Evolutionary conservation across 2,329 filamentous ascomycete species (phyloP), one percentile per base, ranked within the genome.

Genomic region (Fusarium sacchari): DNA sequence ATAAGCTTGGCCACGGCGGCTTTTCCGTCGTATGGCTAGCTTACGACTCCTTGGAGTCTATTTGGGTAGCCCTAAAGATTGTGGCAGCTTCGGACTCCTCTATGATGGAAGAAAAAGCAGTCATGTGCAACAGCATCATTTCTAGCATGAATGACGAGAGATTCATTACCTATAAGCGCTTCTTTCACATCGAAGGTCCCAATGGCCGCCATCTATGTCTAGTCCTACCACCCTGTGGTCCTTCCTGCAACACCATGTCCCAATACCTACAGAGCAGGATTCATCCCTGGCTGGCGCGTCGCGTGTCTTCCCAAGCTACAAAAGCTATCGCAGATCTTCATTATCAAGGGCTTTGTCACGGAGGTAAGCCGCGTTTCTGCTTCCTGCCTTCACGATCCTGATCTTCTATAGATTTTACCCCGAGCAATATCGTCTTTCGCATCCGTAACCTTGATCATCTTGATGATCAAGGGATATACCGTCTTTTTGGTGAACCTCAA

Each of bases 131-230:
- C n/a, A 40, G 7, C 0, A 56, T 62, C 3, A 43, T 34, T 14
- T 62, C 36, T 0, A 17, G 11, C 1, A 43, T 30, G 15, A 1
- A 28, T 4, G 42, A 61, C 18, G 20, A 22, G 1, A 22, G 28
- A 7, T 50, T 63, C 14, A 0, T 63, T 1, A 50, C 58, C 4
- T 63, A 57, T 4, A 30, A 22, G 10, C 58, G 64, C 22, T 63
- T 57, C 22, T 57, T 63, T 18, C 50, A 63, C 42, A 57, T 57
- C n/a, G 30, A 52, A 3, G 58, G 64, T 3, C 64, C 58, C 2
- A 63, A 63, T 28, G 64, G 64, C 20, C 32, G 50, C 5, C 58
- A 63, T 24, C 15, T 67, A 17, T 67, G 64, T n/a, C 11, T 67
- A 7, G 59, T 67, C 9, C 32, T 63, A 6, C 58, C 64, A 13